Evolutionary conservation across 768 basidiomycete species (phyloP).

Genomic region (Cubamyces lactineus): DNA sequence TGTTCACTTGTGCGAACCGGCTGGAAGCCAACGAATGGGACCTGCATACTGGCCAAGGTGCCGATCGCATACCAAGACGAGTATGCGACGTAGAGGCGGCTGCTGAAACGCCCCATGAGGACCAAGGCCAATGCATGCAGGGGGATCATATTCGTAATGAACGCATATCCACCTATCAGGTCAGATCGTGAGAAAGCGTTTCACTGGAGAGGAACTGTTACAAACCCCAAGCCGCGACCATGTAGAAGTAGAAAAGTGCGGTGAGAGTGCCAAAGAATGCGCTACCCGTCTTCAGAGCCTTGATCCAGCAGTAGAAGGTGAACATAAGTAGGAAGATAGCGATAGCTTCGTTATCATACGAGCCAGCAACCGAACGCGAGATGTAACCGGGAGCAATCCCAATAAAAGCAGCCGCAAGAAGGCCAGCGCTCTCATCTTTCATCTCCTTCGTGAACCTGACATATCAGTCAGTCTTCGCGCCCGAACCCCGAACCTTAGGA

Average conservation of each 20-base stretch:
- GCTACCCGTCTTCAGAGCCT: constrained; percentile 91
- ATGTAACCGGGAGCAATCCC: constrained; percentile 98
- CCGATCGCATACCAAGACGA: constrained; percentile 98
- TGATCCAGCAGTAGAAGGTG: constrained; percentile 97
- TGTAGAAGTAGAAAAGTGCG: constrained; percentile 98
- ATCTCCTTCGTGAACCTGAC: constrained; percentile 93
- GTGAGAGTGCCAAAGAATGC: constrained; percentile 89
- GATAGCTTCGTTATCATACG: constrained; percentile 99
- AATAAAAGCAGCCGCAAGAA: constrained; percentile 98
- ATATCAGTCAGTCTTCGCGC: background rate
- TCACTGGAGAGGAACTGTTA: background rate
- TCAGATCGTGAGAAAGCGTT: constrained; percentile 13
- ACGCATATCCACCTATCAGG: constrained; percentile 86
- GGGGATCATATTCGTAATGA: constrained; percentile 99
- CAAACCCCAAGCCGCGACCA: constrained; percentile 99
- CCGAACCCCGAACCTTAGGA: background rate
- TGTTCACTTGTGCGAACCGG: constrained; percentile 98
- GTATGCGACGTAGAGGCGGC: constrained; percentile 91
- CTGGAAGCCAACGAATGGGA: constrained; percentile 99
- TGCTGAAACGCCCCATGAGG: constrained; percentile 94
- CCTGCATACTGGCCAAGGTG: constrained; percentile 97
- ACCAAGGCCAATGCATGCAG: constrained; percentile 93
- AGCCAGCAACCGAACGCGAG: constrained; percentile 97
- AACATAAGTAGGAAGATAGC: constrained; percentile 99
- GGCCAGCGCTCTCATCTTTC: constrained; percentile 92